Base-by-base conservation (phyloP, 164 flowering plant species). In the Nymphaea colorata region DNA sequence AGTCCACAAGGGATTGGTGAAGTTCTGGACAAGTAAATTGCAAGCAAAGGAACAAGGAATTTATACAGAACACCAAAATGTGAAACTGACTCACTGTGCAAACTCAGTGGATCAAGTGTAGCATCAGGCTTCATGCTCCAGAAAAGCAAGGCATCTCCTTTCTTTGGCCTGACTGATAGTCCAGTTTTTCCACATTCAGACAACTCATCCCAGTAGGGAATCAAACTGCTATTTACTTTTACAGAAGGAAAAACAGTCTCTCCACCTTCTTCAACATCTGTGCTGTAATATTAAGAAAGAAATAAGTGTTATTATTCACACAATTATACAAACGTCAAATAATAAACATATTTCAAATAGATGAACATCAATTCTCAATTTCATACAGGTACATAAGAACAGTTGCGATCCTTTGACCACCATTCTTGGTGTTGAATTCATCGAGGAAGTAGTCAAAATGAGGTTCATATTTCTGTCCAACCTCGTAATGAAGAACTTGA, bases 211-310 rank as follows among this genome's bases (percentile, higher is more conserved):
- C 87, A 90, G 84, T 90, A 83, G 41, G 91, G 89, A 42, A 81
- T 79, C 53, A 91, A 71, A 69, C 89, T 90, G 71, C 83, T 74
- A 69, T 88, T 92, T 68, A 76, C 91, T 61, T 75, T 83, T n/a
- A 96, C 87, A 55, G 84, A 71, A 43, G 99, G 98, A 68, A 95
- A 95, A 14, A 90, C 85, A 6, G 98, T 92, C 81, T 92, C 99
- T 15, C 99, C 98, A 41, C 98, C 99, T 77, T 95, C 98, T 84
- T 92, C 99, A 69, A 95, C 98, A 71, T 95, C 98, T 36, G 98
- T 88, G 67, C 98, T 95, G 80, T 25, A 80, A 14, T 63, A 73
- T 17, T 61, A 43, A 15, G 15, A 51, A 51, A 51, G 57, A 51
- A 51, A 51, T 5, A 10, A 51, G 57, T 8, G 57, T 2, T 8